A percentile compares a stretch with the other conserved stretches of the same genome.
These are phyloP conservation scores for Chrysopogon serrulatus DNA, from an alignment of 176 grass and related monocot genomes.

Conservation along the genomic window DNA sequence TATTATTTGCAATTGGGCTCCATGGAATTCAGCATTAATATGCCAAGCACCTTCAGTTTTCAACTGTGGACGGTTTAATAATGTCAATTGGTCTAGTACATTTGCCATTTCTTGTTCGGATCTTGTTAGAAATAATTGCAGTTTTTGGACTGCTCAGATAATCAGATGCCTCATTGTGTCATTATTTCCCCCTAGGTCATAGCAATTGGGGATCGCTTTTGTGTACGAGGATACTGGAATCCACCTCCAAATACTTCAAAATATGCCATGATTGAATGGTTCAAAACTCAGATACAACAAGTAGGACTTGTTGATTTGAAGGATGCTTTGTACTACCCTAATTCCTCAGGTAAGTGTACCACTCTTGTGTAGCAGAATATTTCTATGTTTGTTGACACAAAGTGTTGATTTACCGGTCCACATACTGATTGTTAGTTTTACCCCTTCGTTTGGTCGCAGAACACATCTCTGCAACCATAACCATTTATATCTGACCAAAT, in stretches of 20 bases:
- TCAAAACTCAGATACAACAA: constrained; percentile 63
- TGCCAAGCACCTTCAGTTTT: neutral
- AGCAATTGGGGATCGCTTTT: constrained; percentile 49
- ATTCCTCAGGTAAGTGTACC: constrained; percentile 38
- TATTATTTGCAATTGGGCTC: neutral
- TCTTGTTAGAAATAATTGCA: neutral
- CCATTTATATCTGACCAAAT: neutral
- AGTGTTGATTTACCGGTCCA: neutral
- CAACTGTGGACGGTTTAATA: neutral
- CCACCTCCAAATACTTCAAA: constrained; percentile 57
- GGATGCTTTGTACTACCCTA: constrained; percentile 62
- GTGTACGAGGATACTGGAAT: constrained; percentile 86
- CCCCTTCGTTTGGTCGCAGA: neutral
- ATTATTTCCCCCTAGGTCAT: constrained; percentile 55
- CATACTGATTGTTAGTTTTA: neutral
- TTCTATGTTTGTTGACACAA: neutral
- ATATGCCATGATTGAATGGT: constrained; percentile 58
- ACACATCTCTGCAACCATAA: neutral
- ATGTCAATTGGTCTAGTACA: neutral
- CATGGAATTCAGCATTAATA: neutral
- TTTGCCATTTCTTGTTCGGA: neutral
- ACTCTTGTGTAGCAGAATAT: neutral
- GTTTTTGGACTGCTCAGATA: neutral
- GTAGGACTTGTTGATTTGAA: constrained; percentile 48
- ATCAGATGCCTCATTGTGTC: neutral